Evolutionary conservation across 2,329 filamentous ascomycete species (phyloP).

Genomic region (Colletotrichum chrysophilum): DNA sequence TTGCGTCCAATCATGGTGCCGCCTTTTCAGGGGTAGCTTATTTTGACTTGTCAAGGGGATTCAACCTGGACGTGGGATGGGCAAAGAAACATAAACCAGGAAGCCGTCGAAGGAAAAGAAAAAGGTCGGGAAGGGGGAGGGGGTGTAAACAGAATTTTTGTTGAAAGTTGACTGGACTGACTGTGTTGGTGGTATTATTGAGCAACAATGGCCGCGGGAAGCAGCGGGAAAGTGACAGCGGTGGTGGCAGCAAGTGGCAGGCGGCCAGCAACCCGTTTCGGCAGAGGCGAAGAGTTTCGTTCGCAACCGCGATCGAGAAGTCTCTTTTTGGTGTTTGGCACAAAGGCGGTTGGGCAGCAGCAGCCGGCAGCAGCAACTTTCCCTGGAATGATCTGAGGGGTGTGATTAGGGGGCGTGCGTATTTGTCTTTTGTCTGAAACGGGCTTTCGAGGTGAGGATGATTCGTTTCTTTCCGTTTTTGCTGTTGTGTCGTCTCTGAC

Average conservation of each 20-base stretch:
- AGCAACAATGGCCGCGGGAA: slow-evolving; percentile 7
- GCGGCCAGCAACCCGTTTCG: slow-evolving; percentile 2
- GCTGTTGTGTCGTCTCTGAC: background rate
- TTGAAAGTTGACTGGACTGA: slow-evolving; percentile 4
- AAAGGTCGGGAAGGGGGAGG: background rate
- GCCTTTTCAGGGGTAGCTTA: slow-evolving; percentile 7
- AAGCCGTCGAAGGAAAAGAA: background rate
- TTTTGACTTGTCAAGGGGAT: background rate
- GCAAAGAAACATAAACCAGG: background rate
- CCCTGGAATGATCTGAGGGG: background rate
- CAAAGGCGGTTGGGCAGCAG: slow-evolving; percentile 20
- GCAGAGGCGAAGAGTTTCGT: slow-evolving; percentile 11
- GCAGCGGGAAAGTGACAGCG: background rate
- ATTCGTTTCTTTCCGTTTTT: background rate
- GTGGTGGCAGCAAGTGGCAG: slow-evolving; percentile 7
- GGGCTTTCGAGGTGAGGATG: background rate
- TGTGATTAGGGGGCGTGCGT: slow-evolving; percentile 1
- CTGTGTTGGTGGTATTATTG: slow-evolving; percentile 6
- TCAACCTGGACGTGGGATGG: slow-evolving; percentile 8
- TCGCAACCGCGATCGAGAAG: slow-evolving; percentile 21
- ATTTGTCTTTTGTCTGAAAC: background rate
- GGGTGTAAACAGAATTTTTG: background rate
- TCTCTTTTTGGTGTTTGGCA: slow-evolving; percentile 13
- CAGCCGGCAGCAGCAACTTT: slow-evolving; percentile 3
- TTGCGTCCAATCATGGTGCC: slow-evolving; percentile 13